phyloP scores from a whole-genome alignment of 2,329 filamentous ascomycete genomes.

The Cladophialophora carrionii region DNA sequence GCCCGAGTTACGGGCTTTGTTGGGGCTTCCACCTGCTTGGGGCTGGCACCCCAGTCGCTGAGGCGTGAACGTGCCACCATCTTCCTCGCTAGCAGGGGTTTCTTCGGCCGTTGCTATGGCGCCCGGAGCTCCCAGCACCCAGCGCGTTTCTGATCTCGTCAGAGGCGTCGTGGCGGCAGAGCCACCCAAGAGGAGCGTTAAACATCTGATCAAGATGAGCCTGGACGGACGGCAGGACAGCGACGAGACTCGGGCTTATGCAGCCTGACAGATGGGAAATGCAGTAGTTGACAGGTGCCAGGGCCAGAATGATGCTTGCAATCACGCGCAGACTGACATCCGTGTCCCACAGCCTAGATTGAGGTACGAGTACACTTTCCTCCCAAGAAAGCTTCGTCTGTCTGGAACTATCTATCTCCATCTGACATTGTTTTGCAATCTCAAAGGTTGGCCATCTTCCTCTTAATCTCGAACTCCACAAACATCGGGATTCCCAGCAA shows the following conservation, averaged over 20 bases:
- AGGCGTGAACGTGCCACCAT: not conserved
- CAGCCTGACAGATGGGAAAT: not conserved
- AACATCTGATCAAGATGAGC: not conserved
- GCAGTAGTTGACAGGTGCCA: not conserved
- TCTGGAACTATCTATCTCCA: not conserved
- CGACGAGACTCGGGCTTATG: not conserved
- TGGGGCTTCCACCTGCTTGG: not conserved
- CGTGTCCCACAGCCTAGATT: not conserved
- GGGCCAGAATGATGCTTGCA: not conserved
- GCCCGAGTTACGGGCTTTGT: constrained; percentile 6
- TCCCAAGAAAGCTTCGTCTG: not conserved
- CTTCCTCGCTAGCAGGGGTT: not conserved
- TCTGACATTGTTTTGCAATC: not conserved
- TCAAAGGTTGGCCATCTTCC: not conserved
- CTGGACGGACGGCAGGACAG: not conserved
- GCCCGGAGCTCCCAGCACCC: not conserved
- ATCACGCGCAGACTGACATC: not conserved
- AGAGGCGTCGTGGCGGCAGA: not conserved
- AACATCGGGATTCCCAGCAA: not conserved
- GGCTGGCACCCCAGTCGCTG: constrained; percentile 6
- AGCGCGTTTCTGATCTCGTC: not conserved
- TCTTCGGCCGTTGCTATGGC: constrained; percentile 15
- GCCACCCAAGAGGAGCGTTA: not conserved
- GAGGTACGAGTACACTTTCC: not conserved
- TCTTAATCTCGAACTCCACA: not conserved